A percentile compares a stretch with the other conserved stretches of the same genome.
These are phyloP conservation scores for Solanum sitiens DNA, from an alignment of 257 asterid species.

Conservation along the genomic window DNA sequence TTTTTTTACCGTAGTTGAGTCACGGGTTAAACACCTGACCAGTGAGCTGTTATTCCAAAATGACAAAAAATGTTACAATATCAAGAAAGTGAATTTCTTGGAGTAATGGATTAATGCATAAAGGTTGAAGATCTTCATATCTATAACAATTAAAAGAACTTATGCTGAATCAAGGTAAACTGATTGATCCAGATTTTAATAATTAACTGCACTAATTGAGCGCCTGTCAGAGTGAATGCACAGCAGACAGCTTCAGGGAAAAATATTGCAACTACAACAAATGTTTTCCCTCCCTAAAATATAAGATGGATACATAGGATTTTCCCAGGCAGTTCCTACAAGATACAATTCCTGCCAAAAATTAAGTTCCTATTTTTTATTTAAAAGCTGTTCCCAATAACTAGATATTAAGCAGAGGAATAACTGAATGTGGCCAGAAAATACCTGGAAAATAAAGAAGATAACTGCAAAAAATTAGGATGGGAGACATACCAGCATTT, in stretches of 20 bases:
- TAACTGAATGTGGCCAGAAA: not conserved
- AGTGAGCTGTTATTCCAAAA: not conserved
- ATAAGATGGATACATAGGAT: not conserved
- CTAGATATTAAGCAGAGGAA: not conserved
- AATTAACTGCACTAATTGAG: not conserved
- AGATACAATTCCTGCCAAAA: not conserved
- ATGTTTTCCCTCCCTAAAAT: not conserved
- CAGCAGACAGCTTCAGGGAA: not conserved
- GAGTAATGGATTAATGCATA: not conserved
- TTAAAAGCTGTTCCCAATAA: not conserved
- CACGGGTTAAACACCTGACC: not conserved
- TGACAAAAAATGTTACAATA: not conserved
- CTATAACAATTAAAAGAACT: not conserved
- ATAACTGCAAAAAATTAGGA: not conserved
- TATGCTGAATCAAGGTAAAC: not conserved
- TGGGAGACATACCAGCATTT: conserved; percentile 46
- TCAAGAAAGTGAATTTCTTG: not conserved
- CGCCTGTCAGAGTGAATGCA: not conserved
- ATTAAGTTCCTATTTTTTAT: not conserved
- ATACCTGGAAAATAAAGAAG: not conserved
- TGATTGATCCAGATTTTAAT: not conserved
- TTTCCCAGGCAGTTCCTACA: not conserved
- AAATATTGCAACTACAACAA: not conserved
- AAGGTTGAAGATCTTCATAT: not conserved
- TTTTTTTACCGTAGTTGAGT: not conserved